phyloP scores from a whole-genome alignment of 768 basidiomycete genomes.

The Hygrophoropsis aurantiaca region DNA sequence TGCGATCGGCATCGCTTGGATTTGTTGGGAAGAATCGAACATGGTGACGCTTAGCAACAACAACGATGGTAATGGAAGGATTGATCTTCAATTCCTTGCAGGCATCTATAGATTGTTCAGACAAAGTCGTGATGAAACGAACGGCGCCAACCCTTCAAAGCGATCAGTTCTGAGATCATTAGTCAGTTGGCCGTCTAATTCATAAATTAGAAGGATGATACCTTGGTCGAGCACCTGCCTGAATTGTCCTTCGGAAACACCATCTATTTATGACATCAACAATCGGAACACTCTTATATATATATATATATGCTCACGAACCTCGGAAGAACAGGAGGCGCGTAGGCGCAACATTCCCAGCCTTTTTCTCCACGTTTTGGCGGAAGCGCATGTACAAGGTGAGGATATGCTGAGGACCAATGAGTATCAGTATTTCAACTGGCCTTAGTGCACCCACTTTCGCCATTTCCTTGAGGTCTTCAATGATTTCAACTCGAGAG shows the following conservation, averaged over 20 bases:
- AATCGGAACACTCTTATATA: conserved; percentile 8
- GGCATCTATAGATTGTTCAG: conserved; percentile 46
- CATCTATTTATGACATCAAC: conserved; percentile 33
- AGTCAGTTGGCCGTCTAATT: too few relatives aligned
- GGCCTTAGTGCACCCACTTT: conserved; percentile 35
- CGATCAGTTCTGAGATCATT: conserved; percentile 48
- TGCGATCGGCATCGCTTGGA: conserved; percentile 52
- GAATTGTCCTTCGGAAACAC: conserved; percentile 60
- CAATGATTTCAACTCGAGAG: conserved; percentile 75
- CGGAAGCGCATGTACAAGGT: conserved; percentile 60
- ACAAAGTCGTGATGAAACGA: background rate
- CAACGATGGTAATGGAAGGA: conserved; percentile 70
- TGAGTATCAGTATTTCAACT: conserved; percentile 11
- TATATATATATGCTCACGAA: conserved; percentile 29
- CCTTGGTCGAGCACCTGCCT: conserved; percentile 50
- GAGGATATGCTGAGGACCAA: conserved; percentile 45
- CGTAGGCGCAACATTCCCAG: conserved; percentile 47
- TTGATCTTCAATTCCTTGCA: conserved; percentile 57
- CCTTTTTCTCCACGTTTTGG: conserved; percentile 49
- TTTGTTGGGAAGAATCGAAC: conserved; percentile 53
- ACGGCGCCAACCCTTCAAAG: conserved; percentile 49
- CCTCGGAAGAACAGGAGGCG: conserved; percentile 79
- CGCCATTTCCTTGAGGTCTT: conserved; percentile 65
- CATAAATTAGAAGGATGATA: too few relatives aligned
- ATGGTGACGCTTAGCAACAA: conserved; percentile 67